Percentiles rank a stretch among this genome's conserved stretches.
Evolutionary conservation across 805 yeast genomes (phyloP).

Genomic region (Ogataea glucozyma): DNA sequence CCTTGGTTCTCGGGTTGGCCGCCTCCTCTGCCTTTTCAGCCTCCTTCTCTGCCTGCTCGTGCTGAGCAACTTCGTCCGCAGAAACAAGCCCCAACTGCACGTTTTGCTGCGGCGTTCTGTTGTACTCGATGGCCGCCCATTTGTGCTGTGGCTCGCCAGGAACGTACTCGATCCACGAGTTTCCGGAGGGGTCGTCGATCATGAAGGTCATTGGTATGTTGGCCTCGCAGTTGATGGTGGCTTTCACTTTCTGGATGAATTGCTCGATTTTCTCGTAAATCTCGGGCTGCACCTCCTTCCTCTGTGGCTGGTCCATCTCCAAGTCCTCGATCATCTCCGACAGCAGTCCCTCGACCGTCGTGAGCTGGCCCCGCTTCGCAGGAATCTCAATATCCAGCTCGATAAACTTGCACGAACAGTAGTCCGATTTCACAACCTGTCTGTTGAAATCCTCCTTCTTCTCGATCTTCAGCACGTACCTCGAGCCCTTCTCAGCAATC

Average conservation of each 20-base stretch:
- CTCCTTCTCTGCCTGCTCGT: conserved; percentile 44
- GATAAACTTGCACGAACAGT: conserved; percentile 73
- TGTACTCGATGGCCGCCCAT: conserved; percentile 83
- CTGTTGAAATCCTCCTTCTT: conserved; percentile 73
- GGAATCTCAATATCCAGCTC: conserved; percentile 95
- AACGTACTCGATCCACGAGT: conserved; percentile 89
- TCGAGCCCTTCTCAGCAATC: conserved; percentile 85
- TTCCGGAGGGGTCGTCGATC: conserved; percentile 94
- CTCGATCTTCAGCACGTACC: conserved; percentile 70
- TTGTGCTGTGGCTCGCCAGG: conserved; percentile 89
- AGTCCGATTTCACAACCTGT: conserved; percentile 89
- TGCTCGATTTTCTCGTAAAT: conserved; percentile 72
- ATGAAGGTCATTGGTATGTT: conserved; percentile 75
- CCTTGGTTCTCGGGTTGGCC: conserved; percentile 46
- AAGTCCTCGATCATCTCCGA: conserved; percentile 83
- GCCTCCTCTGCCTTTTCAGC: conserved; percentile 34
- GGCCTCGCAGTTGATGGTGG: conserved; percentile 64
- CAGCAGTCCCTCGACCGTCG: conserved; percentile 88
- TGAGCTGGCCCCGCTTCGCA: conserved; percentile 88
- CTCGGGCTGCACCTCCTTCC: conserved; percentile 75
- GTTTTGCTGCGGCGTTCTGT: conserved; percentile 86
- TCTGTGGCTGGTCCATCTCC: conserved; percentile 73
- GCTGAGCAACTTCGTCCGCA: conserved; percentile 59
- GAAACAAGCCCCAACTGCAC: conserved; percentile 79
- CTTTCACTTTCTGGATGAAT: conserved; percentile 60